Conservation (phyloP, 1,284 basidiomycete species). For the Ganoderma meredithae region DNA sequence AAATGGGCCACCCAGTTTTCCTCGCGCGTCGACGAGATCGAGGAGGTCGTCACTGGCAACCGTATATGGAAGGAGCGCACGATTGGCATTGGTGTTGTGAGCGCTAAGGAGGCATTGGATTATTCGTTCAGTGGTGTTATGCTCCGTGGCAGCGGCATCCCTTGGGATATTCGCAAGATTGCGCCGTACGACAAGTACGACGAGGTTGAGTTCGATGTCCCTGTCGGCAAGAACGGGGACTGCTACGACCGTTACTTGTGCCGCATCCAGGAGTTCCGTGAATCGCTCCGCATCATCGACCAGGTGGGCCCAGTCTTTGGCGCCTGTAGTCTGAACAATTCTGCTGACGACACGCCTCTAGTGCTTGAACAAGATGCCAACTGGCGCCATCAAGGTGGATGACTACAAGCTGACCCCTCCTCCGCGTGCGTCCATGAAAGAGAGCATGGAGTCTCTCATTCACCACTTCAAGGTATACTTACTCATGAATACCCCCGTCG, state of each 20-base stretch:
- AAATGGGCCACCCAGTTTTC: conserved; percentile 97
- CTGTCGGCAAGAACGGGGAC: conserved; percentile 96
- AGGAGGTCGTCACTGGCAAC: conserved; percentile 98
- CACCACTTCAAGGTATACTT: conserved; percentile 92
- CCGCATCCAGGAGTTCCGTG: conserved; percentile 98
- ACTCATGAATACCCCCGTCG: conserved; percentile 19
- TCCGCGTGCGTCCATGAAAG: conserved; percentile 97
- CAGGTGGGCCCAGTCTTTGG: conserved; percentile 55
- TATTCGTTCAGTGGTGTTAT: conserved; percentile 98
- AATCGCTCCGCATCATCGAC: conserved; percentile 90
- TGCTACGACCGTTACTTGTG: conserved; percentile 98
- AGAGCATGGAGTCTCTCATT: conserved; percentile 97
- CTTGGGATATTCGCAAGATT: conserved; percentile 95
- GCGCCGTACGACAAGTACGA: conserved; percentile 97
- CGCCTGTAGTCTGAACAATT: background rate
- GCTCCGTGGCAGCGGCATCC: conserved; percentile 92
- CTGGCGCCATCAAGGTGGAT: conserved; percentile 93
- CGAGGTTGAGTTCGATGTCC: conserved; percentile 97
- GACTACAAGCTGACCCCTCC: conserved; percentile 99
- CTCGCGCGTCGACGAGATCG: conserved; percentile 94
- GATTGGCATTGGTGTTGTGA: conserved; percentile 90
- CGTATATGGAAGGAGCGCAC: conserved; percentile 98
- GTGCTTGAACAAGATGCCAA: conserved; percentile 97
- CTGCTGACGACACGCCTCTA: conserved; percentile 41
- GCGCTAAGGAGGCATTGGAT: conserved; percentile 91